Conservation (phyloP, 176 grass and related monocot genomes). For the Triticum urartu region DNA sequence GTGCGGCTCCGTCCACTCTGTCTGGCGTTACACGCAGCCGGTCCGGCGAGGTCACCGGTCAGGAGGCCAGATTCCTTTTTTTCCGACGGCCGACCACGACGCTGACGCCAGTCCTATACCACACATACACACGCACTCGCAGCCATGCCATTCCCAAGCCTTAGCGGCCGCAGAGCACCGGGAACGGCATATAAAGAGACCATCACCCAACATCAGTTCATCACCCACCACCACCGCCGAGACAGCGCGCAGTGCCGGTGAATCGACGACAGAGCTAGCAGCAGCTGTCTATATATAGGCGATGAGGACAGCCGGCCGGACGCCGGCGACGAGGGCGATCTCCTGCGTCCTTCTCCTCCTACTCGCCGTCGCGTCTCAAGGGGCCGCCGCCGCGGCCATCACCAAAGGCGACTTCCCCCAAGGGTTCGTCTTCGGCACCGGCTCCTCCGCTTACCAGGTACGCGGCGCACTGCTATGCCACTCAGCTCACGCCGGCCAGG, state of each 20-base stretch:
- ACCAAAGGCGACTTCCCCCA: constrained; percentile 55
- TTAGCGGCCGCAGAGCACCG: too few species aligned
- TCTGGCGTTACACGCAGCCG: too few species aligned
- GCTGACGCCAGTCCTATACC: too few species aligned
- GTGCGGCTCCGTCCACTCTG: too few species aligned
- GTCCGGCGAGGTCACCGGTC: not conserved
- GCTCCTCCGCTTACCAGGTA: constrained; percentile 82
- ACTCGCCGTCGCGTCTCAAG: not conserved
- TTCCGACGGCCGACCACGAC: not conserved
- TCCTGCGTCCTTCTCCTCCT: not conserved
- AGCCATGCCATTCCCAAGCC: not conserved
- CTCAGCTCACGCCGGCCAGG: too few species aligned
- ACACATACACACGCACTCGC: not conserved
- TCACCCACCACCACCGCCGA: not conserved
- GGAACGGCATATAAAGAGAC: too few species aligned
- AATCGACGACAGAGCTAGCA: not conserved
- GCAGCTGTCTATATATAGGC: not conserved
- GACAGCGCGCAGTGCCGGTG: not conserved
- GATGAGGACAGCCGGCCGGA: not conserved
- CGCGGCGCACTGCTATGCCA: not conserved
- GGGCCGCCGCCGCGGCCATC: not conserved
- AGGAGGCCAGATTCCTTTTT: not conserved
- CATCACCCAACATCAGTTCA: not conserved
- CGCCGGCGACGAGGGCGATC: not conserved
- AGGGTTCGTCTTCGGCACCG: constrained; percentile 68